Percentiles rank a stretch among this genome's conserved stretches.
These are phyloP conservation scores for Galerina sulciceps DNA, from an alignment of 768 basidiomycete species.

Conservation along the genomic window DNA sequence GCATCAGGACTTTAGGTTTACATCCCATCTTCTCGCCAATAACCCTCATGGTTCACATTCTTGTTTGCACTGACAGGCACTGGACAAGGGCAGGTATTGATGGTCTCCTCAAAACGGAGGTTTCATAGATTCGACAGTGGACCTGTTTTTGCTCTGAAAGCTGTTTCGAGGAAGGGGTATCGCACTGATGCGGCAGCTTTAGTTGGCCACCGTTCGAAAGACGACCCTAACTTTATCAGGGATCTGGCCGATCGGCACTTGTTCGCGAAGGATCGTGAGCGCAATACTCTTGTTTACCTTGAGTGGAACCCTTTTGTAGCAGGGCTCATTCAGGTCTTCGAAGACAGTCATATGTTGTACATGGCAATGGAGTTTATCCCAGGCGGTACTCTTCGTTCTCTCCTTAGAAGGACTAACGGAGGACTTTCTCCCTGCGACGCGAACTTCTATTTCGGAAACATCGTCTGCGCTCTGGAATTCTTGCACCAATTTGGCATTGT, in stretches of 20 bases:
- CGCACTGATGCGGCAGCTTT: conserved; percentile 18
- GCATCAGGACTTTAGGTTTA: no score
- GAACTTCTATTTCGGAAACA: conserved; percentile 61
- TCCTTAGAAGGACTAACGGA: conserved; percentile 32
- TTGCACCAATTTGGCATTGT: conserved; percentile 47
- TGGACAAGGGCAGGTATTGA: conserved; percentile 31
- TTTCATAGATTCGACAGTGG: conserved; percentile 37
- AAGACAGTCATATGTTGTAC: conserved; percentile 53
- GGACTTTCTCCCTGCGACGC: conserved; percentile 35
- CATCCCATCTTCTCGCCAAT: no score
- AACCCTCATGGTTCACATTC: no score
- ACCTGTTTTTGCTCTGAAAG: conserved; percentile 52
- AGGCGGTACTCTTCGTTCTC: conserved; percentile 42
- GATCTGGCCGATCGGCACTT: conserved; percentile 13
- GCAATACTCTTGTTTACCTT: conserved; percentile 40
- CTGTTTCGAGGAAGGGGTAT: conserved; percentile 37
- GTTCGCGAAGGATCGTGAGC: conserved; percentile 43
- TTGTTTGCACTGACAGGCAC: no score
- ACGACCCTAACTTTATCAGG: background rate
- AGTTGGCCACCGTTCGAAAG: background rate
- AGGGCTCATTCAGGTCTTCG: conserved; percentile 48
- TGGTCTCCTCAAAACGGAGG: conserved; percentile 38
- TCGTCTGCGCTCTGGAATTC: conserved; percentile 52
- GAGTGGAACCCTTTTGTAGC: conserved; percentile 60
- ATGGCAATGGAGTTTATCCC: conserved; percentile 55